Base-by-base conservation (phyloP, 148 eudicot genomes). In the Linanthus parryae region DNA sequence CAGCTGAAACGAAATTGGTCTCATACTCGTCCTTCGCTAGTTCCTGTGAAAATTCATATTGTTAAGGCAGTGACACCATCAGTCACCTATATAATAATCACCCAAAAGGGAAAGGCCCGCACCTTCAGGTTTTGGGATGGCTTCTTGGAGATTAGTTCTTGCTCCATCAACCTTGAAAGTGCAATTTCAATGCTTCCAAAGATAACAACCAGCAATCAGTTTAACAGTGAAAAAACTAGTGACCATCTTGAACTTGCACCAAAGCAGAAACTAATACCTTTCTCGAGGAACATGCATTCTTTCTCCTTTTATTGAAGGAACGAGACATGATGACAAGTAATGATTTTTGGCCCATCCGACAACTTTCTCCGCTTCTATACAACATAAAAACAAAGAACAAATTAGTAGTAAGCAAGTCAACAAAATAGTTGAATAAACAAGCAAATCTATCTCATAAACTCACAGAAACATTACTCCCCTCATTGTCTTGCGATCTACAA, bases 1-100 rank as follows among this genome's bases (percentile, higher is more conserved):
- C 99, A 43, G 99, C 85, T 56, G 96, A 87, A 54, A 92, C 73
- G 55, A 92, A 92, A 75, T 88, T 92, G 78, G 54, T 81, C 85
- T 92, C 99, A 17, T 88, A 92, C 79, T 84, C 96, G 55, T 92
- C 99, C 78, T 92, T 92, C 0, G 99, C 99, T 59, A 92, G 94
- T 67, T 67, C 82, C 99, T 92, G 88, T 66, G 48, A 58, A 22
- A 37, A 20, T 21, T 44, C 26, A 42, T 12, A 35, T 8, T 3
- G 22, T 26, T 16, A n/a, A 14, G 31, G 24, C 7, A 24, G 9
- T n/a, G n/a, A n/a, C n/a, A n/a, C n/a, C n/a, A n/a, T n/a, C n/a
- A n/a, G n/a, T n/a, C n/a, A n/a, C n/a, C n/a, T n/a, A n/a, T n/a
- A n/a, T n/a, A n/a, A n/a, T n/a, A n/a, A n/a, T n/a, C n/a, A n/a